Percentiles rank a stretch among this genome's conserved stretches.
Conservation (phyloP, 257 asterid genomes). For the Fraxinus excelsior region DNA sequence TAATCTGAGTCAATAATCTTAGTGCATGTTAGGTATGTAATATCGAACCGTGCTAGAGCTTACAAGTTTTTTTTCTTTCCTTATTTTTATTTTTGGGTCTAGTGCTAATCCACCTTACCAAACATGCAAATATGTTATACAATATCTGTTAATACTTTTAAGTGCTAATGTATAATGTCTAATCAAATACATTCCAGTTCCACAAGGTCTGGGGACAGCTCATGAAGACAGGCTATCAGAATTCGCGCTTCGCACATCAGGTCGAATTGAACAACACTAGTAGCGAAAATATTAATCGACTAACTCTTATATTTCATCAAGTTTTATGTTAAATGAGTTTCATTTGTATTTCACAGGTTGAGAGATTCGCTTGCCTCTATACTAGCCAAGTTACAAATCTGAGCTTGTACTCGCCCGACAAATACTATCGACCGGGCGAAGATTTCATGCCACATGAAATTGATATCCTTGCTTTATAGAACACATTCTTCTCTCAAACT, state of each 20-base stretch:
- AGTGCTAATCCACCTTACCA: neutral
- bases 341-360: constrained; percentile 56
- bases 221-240: constrained; percentile 97
- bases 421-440: constrained; percentile 89
- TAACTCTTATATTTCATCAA: neutral
- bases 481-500: neutral
- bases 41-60: too few relatives aligned
- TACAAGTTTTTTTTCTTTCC: too few relatives aligned
- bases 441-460: constrained; percentile 98
- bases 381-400: constrained; percentile 83
- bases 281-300: neutral
- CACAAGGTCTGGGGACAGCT: constrained; percentile 97
- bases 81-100: too few relatives aligned
- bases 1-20: neutral
- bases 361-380: constrained; percentile 95
- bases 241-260: constrained; percentile 99
- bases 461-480: constrained; percentile 56
- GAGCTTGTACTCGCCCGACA: constrained; percentile 86
- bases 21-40: neutral
- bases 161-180: neutral
- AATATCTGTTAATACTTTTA: neutral
- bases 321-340: neutral
- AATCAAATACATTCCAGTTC: constrained; percentile 54
- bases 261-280: constrained; percentile 26
- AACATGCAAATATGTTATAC: neutral